phyloP scores from a whole-genome alignment of 441 rosid species.

The Pelargonium fulgidum region DNA sequence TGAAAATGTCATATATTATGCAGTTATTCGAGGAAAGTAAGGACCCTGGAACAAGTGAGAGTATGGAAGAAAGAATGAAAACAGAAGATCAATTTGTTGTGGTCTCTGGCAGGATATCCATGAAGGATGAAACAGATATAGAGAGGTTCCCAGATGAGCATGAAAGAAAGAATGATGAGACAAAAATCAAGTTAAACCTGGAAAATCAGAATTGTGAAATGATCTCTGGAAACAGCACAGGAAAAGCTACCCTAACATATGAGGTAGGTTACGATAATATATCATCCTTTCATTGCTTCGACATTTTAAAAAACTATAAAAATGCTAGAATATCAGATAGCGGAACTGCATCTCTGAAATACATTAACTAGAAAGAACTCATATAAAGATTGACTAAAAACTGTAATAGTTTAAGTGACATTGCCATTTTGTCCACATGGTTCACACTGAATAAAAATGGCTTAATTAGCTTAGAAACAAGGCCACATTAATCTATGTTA shows the following conservation, averaged over 20 bases:
- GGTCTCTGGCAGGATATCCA: slow-evolving; percentile 19
- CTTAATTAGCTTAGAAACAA: slow-evolving; percentile 5
- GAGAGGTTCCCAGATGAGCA: slow-evolving; percentile 23
- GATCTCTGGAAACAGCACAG: slow-evolving; percentile 21
- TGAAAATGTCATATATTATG: slow-evolving; percentile 17
- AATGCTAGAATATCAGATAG: background rate
- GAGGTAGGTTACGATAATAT: slow-evolving; percentile 35
- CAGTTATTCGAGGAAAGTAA: slow-evolving; percentile 22
- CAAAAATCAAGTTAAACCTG: slow-evolving; percentile 13
- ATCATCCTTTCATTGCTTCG: slow-evolving; percentile 1
- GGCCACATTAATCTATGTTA: background rate
- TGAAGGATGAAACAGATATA: slow-evolving; percentile 22
- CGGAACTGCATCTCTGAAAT: background rate
- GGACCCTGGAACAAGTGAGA: slow-evolving; percentile 21
- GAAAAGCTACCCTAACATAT: slow-evolving; percentile 23
- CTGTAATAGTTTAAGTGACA: slow-evolving; percentile 1
- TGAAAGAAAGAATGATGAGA: slow-evolving; percentile 15
- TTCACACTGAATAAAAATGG: background rate
- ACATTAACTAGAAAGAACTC: background rate
- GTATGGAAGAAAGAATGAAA: slow-evolving; percentile 19
- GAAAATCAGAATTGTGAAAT: slow-evolving; percentile 18
- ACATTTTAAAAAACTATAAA: background rate
- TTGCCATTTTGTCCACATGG: background rate
- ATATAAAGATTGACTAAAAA: background rate
- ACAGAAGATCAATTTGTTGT: slow-evolving; percentile 22